A percentile compares a stretch with the other conserved stretches of the same genome.
Conservation (phyloP, 179 eudicot species). For the Sideroxylon spinosum region DNA sequence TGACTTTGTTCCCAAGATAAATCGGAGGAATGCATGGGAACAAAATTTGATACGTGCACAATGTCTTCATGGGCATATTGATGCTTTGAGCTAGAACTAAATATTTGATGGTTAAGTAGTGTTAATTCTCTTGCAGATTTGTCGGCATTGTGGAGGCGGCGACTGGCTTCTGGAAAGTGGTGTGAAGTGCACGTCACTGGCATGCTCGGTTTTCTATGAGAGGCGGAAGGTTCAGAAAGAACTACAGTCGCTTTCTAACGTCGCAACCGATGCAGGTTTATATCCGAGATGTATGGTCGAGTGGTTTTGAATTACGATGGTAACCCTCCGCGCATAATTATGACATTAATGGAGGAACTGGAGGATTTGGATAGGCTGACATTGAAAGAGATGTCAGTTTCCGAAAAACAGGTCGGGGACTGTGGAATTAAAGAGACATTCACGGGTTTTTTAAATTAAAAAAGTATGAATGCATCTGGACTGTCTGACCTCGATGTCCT, state of each 20-base stretch:
- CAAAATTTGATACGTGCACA: not conserved
- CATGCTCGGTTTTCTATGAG: conserved; percentile 80
- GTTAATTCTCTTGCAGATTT: conserved; percentile 49
- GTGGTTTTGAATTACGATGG: conserved; percentile 54
- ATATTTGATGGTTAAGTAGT: not conserved
- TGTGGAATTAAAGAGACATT: no score
- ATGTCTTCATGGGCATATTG: not conserved
- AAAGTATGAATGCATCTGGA: no score
- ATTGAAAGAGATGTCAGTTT: no score
- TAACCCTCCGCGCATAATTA: not conserved
- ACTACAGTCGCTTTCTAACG: conserved; percentile 53
- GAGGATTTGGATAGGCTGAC: no score
- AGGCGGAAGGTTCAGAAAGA: conserved; percentile 88
- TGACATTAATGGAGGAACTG: not conserved
- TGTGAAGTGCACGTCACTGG: conserved; percentile 79
- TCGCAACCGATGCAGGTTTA: conserved; percentile 54
- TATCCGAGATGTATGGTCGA: conserved; percentile 86
- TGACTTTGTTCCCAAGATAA: no score
- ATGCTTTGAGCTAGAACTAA: not conserved
- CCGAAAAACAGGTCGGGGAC: no score
- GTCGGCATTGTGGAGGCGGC: conserved; percentile 94
- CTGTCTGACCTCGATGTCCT: no score
- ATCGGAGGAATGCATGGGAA: no score
- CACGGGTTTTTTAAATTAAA: no score
- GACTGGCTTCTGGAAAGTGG: conserved; percentile 83